A percentile compares a stretch with the other conserved stretches of the same genome.
These are phyloP conservation scores for Amesomyces nigricolor DNA, from an alignment of 2,329 filamentous ascomycete genomes.

Conservation along the genomic window DNA sequence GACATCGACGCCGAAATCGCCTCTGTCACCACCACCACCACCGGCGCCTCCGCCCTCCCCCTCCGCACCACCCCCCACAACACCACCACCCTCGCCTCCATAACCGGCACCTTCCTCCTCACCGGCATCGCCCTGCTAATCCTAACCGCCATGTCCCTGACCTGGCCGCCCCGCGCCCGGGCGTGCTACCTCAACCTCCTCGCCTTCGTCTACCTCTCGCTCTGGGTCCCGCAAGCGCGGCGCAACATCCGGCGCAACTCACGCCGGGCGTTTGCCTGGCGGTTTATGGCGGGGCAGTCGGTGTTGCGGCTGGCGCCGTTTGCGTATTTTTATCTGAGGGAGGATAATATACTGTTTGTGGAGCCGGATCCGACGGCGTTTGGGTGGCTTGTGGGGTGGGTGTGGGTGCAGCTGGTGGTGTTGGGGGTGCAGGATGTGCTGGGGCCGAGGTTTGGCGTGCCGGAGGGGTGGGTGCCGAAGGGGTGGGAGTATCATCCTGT, in stretches of 20 bases:
- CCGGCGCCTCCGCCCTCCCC: conserved; percentile 34
- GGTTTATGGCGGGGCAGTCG: conserved; percentile 82
- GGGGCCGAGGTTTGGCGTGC: conserved; percentile 81
- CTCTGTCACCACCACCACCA: conserved; percentile 31
- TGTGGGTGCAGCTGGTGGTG: conserved; percentile 78
- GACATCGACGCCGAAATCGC: conserved; percentile 57
- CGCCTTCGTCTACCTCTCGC: conserved; percentile 72
- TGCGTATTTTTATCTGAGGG: conserved; percentile 74
- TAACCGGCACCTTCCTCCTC: conserved; percentile 54
- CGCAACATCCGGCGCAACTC: conserved; percentile 89
- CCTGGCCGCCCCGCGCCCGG: conserved; percentile 54
- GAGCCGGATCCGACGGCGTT: conserved; percentile 63
- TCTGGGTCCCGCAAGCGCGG: conserved; percentile 89
- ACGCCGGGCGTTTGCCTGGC: conserved; percentile 84
- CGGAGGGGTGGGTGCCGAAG: conserved; percentile 59
- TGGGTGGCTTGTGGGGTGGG: conserved; percentile 62
- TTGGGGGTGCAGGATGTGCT: conserved; percentile 79
- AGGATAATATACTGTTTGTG: conserved; percentile 76
- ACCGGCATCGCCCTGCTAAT: conserved; percentile 51
- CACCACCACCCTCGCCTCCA: conserved; percentile 44
- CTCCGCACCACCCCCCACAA: conserved; percentile 28
- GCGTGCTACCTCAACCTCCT: conserved; percentile 57
- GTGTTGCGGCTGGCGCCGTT: conserved; percentile 72
- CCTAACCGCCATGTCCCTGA: conserved; percentile 44
- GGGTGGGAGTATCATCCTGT: conserved; percentile 96